These are phyloP conservation scores for Metschnikowia borealis DNA, from an alignment of 805 yeast species.

Conservation along the genomic window DNA sequence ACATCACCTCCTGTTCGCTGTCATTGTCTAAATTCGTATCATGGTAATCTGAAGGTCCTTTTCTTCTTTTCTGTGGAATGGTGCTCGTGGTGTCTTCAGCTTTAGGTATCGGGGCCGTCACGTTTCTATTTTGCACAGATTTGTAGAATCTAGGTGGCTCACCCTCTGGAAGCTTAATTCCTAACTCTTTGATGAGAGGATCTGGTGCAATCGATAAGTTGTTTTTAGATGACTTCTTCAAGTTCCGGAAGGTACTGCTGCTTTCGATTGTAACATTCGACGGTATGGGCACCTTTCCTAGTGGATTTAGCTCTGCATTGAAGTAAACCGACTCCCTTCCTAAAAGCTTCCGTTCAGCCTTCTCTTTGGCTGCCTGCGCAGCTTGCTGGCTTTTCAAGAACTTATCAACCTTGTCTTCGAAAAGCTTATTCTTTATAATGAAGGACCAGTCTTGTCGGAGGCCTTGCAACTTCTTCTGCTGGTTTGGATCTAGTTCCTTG, in stretches of 20 bases:
- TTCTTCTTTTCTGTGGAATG: background rate
- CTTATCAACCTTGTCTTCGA: slow-evolving; percentile 24
- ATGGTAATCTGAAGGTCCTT: background rate
- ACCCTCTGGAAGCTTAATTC: slow-evolving; percentile 36
- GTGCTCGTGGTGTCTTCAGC: background rate
- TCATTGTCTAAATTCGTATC: slow-evolving; percentile 9
- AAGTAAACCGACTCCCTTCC: slow-evolving; percentile 53
- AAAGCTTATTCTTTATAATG: slow-evolving; percentile 32
- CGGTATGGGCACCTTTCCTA: slow-evolving; percentile 48
- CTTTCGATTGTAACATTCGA: slow-evolving; percentile 2
- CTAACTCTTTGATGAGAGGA: slow-evolving; percentile 23
- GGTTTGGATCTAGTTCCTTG: slow-evolving; percentile 15
- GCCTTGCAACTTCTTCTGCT: slow-evolving; percentile 18
- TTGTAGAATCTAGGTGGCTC: slow-evolving; percentile 47
- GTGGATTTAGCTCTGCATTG: slow-evolving; percentile 63
- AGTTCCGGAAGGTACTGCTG: slow-evolving; percentile 23
- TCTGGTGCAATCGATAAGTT: slow-evolving; percentile 24
- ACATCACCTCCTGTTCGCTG: slow-evolving; percentile 9
- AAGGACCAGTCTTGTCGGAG: slow-evolving; percentile 41
- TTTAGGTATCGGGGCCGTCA: background rate
- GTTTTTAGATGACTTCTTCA: slow-evolving; percentile 29
- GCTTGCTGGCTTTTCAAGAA: slow-evolving; percentile 22
- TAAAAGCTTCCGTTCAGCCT: slow-evolving; percentile 27
- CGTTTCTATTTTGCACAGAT: slow-evolving; percentile 26
- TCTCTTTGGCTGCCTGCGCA: slow-evolving; percentile 16